Percentiles rank a stretch among this genome's conserved stretches.
Evolutionary conservation across 169 alveolate genomes (phyloP).

Genomic region (Hammondia hammondi): DNA sequence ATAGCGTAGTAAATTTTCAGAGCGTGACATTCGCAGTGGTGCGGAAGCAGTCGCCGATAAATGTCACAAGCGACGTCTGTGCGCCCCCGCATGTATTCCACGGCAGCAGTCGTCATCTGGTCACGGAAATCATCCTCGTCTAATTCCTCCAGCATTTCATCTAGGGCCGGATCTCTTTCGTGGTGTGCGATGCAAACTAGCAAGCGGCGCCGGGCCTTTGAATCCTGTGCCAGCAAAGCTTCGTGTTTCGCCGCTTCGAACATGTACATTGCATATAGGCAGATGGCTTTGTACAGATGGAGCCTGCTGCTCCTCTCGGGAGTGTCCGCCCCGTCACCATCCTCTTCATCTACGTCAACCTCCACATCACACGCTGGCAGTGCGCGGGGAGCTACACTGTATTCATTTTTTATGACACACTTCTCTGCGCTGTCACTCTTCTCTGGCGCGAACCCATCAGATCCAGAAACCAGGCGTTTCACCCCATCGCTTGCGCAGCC

Average conservation of each 20-base stretch:
- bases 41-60: not conserved
- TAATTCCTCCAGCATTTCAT: not conserved
- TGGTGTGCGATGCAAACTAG: not conserved
- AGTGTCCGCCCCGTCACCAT: not conserved
- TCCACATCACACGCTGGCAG: not conserved
- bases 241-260: conserved; percentile 20
- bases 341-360: not conserved
- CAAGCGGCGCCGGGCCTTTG: not conserved
- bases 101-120: not conserved
- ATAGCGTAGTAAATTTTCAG: not conserved
- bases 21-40: not conserved
- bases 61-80: conserved; percentile 26
- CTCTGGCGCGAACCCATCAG: too few species aligned
- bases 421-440: too few species aligned
- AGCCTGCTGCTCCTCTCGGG: not conserved
- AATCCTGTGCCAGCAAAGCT: not conserved
- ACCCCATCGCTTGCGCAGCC: too few species aligned
- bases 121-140: not conserved
- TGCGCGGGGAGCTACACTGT: too few species aligned
- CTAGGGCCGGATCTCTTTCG: not conserved
- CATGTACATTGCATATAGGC: not conserved
- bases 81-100: conserved; percentile 26
- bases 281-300: conserved; percentile 21
- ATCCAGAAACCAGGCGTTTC: too few species aligned
- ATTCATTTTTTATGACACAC: too few species aligned